phyloP scores from a whole-genome alignment of 176 grass and related monocot species.

The Phragmites australis region DNA sequence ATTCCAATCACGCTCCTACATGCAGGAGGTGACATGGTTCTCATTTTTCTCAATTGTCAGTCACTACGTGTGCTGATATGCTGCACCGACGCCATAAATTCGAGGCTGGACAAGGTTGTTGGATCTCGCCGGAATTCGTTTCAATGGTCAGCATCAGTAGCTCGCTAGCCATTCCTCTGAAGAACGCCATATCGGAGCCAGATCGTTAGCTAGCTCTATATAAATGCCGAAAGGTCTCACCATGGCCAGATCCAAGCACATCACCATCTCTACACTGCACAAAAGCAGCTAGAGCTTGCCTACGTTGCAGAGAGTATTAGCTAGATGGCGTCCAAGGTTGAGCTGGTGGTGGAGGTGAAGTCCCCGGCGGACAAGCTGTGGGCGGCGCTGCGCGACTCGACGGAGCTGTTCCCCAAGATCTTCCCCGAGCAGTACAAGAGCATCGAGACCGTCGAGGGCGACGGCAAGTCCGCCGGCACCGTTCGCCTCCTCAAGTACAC shows the following conservation, averaged over 20 bases:
- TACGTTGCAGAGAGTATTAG: too few relatives aligned
- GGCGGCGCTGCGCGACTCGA: conserved; percentile 62
- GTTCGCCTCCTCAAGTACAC: conserved; percentile 78
- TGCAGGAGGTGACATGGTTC: too few relatives aligned
- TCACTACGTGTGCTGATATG: too few relatives aligned
- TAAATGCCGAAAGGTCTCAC: not conserved
- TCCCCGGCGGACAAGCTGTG: conserved; percentile 76
- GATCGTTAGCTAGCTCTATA: not conserved
- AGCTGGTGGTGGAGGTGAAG: conserved; percentile 68
- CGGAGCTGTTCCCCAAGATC: conserved; percentile 86
- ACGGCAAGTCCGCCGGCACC: conserved; percentile 76
- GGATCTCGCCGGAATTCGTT: conserved; percentile 36
- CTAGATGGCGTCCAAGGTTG: conserved; percentile 67
- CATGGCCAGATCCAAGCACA: conserved; percentile 12
- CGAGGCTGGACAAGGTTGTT: conserved; percentile 37
- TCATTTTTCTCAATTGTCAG: too few relatives aligned
- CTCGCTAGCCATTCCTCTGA: not conserved
- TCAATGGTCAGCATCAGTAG: conserved; percentile 44
- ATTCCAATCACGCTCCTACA: too few relatives aligned
- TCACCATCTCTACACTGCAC: not conserved
- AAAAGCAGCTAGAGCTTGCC: not conserved
- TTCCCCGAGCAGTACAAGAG: conserved; percentile 89
- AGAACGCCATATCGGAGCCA: not conserved
- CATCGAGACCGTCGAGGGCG: conserved; percentile 84
- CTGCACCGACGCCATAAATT: conserved; percentile 51